Evolutionary conservation across 164 flowering plant species (phyloP).

Genomic region (Aristolochia contorta): DNA sequence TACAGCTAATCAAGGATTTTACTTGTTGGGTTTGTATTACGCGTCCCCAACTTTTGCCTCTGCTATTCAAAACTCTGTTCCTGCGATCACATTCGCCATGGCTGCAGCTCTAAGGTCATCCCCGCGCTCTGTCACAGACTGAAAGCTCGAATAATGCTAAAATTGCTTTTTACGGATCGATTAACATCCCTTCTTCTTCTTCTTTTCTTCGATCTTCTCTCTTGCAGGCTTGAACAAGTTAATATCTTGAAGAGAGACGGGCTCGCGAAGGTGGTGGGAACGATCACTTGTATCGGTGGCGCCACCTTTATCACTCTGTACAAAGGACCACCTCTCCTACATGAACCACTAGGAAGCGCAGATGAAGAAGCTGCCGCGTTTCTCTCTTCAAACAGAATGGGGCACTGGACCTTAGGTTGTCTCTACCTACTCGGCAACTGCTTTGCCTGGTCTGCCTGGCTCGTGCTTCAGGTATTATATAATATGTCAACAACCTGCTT

Average conservation of each 20-base stretch:
- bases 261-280: slow-evolving; percentile 56
- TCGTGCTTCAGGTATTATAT: slow-evolving; percentile 67
- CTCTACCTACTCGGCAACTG: slow-evolving; percentile 61
- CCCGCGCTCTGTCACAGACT: neutral
- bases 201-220: too few relatives aligned
- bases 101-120: slow-evolving; percentile 52
- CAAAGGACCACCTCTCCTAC: slow-evolving; percentile 56
- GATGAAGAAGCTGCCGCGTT: slow-evolving; percentile 7
- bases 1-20: slow-evolving; percentile 80
- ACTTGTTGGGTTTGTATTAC: slow-evolving; percentile 60
- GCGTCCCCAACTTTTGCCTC: slow-evolving; percentile 82
- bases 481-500: too few relatives aligned
- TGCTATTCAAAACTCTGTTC: slow-evolving; percentile 79
- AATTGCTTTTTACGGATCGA: neutral
- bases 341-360: slow-evolving; percentile 5
- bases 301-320: slow-evolving; percentile 62
- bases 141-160: neutral
- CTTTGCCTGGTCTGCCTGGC: slow-evolving; percentile 83
- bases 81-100: slow-evolving; percentile 71
- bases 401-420: slow-evolving; percentile 68
- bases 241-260: slow-evolving; percentile 48
- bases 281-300: slow-evolving; percentile 56
- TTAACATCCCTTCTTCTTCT: neutral
- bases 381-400: slow-evolving; percentile 17
- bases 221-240: slow-evolving; percentile 44